These are phyloP conservation scores for Protostelium mycophagum DNA, from an alignment of 78 protist genomes.

Conservation along the genomic window DNA sequence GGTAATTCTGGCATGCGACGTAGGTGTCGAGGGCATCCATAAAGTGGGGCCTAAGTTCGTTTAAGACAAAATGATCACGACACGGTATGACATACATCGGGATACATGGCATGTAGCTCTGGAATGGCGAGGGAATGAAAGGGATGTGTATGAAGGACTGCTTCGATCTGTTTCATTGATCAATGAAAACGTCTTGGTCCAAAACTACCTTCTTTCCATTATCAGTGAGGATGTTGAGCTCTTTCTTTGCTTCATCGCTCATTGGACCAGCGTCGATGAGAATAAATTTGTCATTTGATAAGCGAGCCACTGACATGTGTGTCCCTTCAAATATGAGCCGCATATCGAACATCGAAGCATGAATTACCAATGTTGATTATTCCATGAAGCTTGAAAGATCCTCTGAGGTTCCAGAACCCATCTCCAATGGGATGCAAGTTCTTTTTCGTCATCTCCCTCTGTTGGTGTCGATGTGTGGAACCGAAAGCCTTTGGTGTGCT, in stretches of 20 bases:
- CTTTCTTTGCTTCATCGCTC: not conserved
- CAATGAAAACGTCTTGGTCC: not conserved
- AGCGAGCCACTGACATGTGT: not conserved
- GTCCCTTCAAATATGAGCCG: not conserved
- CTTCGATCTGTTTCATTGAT: not conserved
- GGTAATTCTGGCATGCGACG: not conserved
- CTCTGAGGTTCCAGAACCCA: not conserved
- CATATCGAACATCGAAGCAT: not conserved
- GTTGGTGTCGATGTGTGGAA: too few relatives aligned
- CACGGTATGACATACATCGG: not conserved
- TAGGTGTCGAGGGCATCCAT: not conserved
- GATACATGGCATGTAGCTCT: not conserved
- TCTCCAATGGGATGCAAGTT: not conserved
- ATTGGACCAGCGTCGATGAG: not conserved
- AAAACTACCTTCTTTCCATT: not conserved
- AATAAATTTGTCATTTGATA: not conserved
- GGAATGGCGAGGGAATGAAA: not conserved
- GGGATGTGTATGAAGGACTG: not conserved
- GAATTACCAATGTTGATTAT: not conserved
- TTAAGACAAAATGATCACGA: not conserved
- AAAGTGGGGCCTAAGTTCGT: not conserved
- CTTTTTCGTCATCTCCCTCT: too few relatives aligned
- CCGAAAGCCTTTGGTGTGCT: too few relatives aligned
- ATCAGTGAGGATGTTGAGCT: not conserved
- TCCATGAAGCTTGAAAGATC: not conserved